Evolutionary conservation across 306 rosid species (phyloP), one percentile per base, ranked within the genome.

Genomic region (Alnus rubra): DNA sequence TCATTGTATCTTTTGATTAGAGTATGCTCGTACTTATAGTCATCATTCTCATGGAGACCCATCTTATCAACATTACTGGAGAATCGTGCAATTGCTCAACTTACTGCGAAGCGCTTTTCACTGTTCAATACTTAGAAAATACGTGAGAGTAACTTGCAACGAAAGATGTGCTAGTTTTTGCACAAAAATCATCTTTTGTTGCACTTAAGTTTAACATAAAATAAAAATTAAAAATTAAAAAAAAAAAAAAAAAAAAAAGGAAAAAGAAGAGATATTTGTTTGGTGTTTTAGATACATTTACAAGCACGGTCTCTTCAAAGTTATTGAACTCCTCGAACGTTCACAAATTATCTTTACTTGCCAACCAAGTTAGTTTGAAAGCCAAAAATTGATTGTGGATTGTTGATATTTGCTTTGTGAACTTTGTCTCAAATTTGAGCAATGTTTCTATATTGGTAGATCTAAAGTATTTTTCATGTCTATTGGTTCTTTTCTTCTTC

Each of bases 371-470:
- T 9, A 11, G 39, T 59, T 30, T 4, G 45, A 59, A 59, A 59
- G 67, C 67, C 67, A 59, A 59, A 30, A 59, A 28, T 63, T 62
- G 69, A 31, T 31, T 31, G 69, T 33, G 31, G 44, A 62, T 62
- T 4, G 44, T 62, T 62, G 18, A 33, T 31, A 31, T 62, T 62
- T 62, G 69, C 37, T 12, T 63, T 62, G 18, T 12, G 31, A 63
- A 33, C 69, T 59, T 28, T 59, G 14, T 49, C 6, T 63, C 37
- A 63, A 12, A 63, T 31, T 33, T 63, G 37, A 28, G 67, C 30
- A 28, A 3, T 63, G 9, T 63, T 59, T 63, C 15, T 63, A 35
- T 53, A 53, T 53, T 16, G 58, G 28, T 23, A 23, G 28, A n/a
- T n/a, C n/a, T n/a, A n/a, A n/a, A n/a, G n/a, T n/a, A n/a, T n/a